phyloP scores from a whole-genome alignment of 129 eudicot genomes.

The Helianthus tuberosus region DNA sequence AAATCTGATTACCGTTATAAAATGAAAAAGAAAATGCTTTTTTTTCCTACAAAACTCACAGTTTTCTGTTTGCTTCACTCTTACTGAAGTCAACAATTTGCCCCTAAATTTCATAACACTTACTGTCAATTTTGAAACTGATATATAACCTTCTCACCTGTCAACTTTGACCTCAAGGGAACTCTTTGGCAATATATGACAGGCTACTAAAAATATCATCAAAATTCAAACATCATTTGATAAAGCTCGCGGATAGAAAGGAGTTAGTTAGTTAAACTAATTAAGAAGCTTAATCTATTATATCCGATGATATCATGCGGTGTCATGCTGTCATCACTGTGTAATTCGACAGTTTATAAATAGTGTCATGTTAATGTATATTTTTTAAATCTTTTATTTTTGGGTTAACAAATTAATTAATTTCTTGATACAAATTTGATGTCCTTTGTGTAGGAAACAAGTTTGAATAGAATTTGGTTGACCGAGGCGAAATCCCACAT shows the following conservation, averaged over 20 bases:
- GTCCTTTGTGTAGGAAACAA: constrained; percentile 25
- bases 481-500: constrained; percentile 37
- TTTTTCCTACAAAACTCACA: not conserved
- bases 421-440: constrained; percentile 25
- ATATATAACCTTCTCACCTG: too few species aligned
- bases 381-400: not conserved
- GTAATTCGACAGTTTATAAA: not conserved
- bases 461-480: constrained; percentile 23
- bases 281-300: not conserved
- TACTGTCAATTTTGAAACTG: too few species aligned
- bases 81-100: constrained; percentile 10
- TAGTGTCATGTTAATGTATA: too few species aligned
- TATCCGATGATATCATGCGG: not conserved
- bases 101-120: not conserved
- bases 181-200: too few species aligned
- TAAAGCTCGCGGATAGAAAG: too few species aligned
- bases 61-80: not conserved
- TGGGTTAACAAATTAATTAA: constrained; percentile 15
- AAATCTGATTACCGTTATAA: constrained; percentile 11
- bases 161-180: too few species aligned
- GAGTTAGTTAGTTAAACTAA: not conserved
- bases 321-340: constrained; percentile 1
- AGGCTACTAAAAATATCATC: too few species aligned
- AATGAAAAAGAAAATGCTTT: not conserved
- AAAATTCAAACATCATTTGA: too few species aligned